Base-by-base conservation (phyloP, 2,329 filamentous ascomycete species). In the Ceratocystis albifundus region DNA sequence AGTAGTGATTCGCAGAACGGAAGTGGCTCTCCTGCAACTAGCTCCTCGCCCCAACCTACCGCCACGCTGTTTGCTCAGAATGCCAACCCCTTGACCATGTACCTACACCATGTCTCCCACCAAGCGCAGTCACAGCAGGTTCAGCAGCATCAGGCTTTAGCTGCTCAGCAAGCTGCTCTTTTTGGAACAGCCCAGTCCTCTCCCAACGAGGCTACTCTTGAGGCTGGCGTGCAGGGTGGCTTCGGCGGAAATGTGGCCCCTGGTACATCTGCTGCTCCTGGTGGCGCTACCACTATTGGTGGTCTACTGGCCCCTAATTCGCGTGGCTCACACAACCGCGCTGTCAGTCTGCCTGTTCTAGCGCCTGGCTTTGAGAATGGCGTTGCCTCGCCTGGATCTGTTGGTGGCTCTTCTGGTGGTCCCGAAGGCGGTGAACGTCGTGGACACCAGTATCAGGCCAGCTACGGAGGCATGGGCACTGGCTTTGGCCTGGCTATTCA, bases 71-170 rank as follows among this genome's bases (percentile, higher is more conserved):
- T 96, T 75, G 94, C 92, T 75, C 85, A 84, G 64, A 88, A 81
- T 72, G 93, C 85, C 79, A 96, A 96, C 75, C 93, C 93, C 0
- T 76, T 97, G 74, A 96, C 92, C 28, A 86, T 96, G 84, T 97
- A 96, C 74, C 82, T 96, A 68, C 93, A 87, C 76, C 90, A 95
- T 73, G 84, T 93, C 32, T 86, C 86, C 25, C 84, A 87, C 69
- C 85, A 88, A 72, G 82, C 84, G 17, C 87, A 89, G 70, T 82
- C 85, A 62, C 88, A 92, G 70, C 88, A 90, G 69, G 84, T 88
- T 41, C 87, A 90, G 70, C 86, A 91, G 70, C 84, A 88, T 65
- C 84, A 88, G 69, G 82, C 84, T 50, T 81, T 90, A 70, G 83
- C 83, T 66, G 86, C 84, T 44, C 90, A 94, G 73, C 90, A 96